Conservation (phyloP, 208 protist species). For the Leishmania aethiopica region DNA sequence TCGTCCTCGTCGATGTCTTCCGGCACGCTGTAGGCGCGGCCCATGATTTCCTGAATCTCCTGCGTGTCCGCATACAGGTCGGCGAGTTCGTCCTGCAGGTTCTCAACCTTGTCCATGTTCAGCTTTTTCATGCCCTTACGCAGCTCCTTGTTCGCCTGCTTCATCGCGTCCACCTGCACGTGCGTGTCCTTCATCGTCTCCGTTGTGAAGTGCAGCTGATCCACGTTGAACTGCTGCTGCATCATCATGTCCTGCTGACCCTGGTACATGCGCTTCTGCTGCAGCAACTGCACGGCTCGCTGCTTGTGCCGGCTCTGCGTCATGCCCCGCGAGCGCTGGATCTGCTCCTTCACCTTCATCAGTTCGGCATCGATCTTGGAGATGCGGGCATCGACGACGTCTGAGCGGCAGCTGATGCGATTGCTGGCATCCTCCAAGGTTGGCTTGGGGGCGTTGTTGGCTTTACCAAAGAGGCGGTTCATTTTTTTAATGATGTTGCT, state of each 20-base stretch:
- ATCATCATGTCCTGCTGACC: constrained; percentile 90
- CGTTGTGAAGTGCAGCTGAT: constrained; percentile 92
- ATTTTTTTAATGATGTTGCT: constrained; percentile 33
- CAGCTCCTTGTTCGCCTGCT: constrained; percentile 85
- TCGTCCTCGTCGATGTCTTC: constrained; percentile 95
- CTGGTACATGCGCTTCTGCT: constrained; percentile 94
- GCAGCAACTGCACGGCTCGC: constrained; percentile 87
- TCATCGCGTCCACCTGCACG: constrained; percentile 88
- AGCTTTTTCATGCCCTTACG: constrained; percentile 89
- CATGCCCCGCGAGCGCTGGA: constrained; percentile 68
- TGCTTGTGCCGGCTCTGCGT: constrained; percentile 91
- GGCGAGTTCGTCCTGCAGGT: constrained; percentile 90
- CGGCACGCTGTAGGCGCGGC: constrained; percentile 87
- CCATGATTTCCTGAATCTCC: constrained; percentile 94
- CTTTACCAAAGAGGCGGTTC: constrained; percentile 91
- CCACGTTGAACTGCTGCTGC: constrained; percentile 94
- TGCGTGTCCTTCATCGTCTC: constrained; percentile 93
- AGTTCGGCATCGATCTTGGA: constrained; percentile 90
- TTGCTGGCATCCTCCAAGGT: constrained; percentile 86
- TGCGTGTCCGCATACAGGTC: constrained; percentile 92
- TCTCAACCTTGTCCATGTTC: constrained; percentile 83
- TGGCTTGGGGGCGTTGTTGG: constrained; percentile 65
- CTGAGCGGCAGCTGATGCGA: constrained; percentile 70
- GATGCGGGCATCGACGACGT: constrained; percentile 81
- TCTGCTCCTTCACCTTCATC: constrained; percentile 80